phyloP scores from a whole-genome alignment of 192 early-diverging fungal species.

The Lunasporangiospora selenospora region DNA sequence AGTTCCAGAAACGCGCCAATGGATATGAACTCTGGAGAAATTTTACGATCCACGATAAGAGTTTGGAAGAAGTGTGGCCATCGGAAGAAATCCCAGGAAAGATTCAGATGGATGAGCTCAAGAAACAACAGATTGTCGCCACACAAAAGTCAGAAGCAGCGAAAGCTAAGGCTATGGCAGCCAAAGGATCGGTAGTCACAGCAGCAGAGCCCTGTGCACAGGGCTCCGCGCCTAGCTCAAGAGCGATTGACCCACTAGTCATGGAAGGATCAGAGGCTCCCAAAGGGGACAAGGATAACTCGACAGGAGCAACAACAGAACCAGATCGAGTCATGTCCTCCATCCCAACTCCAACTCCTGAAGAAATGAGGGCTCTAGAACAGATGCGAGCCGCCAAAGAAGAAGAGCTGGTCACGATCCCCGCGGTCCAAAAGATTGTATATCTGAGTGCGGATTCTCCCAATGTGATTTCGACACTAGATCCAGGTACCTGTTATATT shows the following conservation, averaged over 20 bases:
- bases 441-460: constrained; percentile 93
- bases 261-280: no score
- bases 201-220: not conserved
- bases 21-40: constrained; percentile 62
- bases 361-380: constrained; percentile 11
- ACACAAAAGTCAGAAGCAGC: constrained; percentile 30
- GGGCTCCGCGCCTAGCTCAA: not conserved
- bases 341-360: not conserved
- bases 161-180: constrained; percentile 25
- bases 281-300: no score
- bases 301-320: not conserved
- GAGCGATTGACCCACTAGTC: no score
- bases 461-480: constrained; percentile 70
- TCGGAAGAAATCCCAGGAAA: constrained; percentile 43
- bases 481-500: constrained; percentile 81
- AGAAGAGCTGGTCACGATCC: constrained; percentile 43
- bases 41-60: constrained; percentile 41
- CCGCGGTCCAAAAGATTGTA: constrained; percentile 70
- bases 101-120: constrained; percentile 46
- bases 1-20: constrained; percentile 52
- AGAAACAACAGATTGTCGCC: constrained; percentile 14
- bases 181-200: no score
- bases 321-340: not conserved
- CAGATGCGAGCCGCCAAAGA: constrained; percentile 30
- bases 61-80: constrained; percentile 41